Percentiles rank a stretch among this genome's conserved stretches.
phyloP scores from a whole-genome alignment of 495 filamentous ascomycete species.

The Lasiosphaeria hispida region DNA sequence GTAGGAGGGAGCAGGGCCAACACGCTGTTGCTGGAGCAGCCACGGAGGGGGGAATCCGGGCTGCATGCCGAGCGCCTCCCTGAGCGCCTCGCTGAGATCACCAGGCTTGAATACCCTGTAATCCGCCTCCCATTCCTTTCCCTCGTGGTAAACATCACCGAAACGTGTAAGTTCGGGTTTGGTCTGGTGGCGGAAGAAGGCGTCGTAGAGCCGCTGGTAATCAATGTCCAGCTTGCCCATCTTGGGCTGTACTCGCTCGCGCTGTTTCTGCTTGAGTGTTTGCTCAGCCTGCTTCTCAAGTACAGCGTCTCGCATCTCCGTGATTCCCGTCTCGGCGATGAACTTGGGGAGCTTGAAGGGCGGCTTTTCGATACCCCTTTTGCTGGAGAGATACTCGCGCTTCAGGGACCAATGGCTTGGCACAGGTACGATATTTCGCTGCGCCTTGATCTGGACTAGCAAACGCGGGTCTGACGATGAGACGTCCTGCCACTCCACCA shows the following conservation, averaged over 20 bases:
- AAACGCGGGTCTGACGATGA: constrained; percentile 88
- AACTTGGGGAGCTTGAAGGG: constrained; percentile 93
- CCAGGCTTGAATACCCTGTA: constrained; percentile 84
- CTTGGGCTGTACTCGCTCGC: constrained; percentile 91
- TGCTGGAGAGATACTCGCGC: constrained; percentile 93
- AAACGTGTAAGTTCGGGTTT: constrained; percentile 93
- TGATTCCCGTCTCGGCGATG: constrained; percentile 94
- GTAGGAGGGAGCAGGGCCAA: constrained; percentile 90
- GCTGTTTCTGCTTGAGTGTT: constrained; percentile 88
- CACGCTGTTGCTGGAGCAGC: constrained; percentile 94
- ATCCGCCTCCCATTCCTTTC: constrained; percentile 97
- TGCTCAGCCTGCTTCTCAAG: constrained; percentile 93
- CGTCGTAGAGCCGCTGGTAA: constrained; percentile 96
- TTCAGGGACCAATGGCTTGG: constrained; percentile 93
- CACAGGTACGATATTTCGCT: constrained; percentile 94
- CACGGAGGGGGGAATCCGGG: constrained; percentile 93
- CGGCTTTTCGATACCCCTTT: constrained; percentile 92
- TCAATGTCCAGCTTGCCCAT: constrained; percentile 98
- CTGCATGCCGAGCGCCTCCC: constrained; percentile 91
- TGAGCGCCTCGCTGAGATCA: constrained; percentile 83
- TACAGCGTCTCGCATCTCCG: constrained; percentile 96
- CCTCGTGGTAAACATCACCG: constrained; percentile 97
- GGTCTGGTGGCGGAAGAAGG: constrained; percentile 95
- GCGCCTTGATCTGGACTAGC: constrained; percentile 89
- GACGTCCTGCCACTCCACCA: constrained; percentile 96